phyloP scores from a whole-genome alignment of 768 basidiomycete species.

The Candolleomyces efflorescens region DNA sequence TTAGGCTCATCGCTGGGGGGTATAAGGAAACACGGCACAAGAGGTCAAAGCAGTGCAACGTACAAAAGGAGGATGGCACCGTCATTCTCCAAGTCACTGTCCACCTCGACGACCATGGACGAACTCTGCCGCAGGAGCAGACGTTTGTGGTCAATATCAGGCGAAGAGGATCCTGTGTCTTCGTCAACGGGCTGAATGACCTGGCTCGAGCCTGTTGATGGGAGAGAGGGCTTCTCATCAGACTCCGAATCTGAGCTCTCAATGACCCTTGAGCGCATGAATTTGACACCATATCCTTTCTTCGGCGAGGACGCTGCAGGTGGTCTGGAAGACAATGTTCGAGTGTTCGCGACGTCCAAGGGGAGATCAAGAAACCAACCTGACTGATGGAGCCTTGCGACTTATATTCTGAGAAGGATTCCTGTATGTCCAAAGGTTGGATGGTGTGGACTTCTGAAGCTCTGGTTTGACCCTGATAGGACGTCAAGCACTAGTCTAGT shows the following conservation, averaged over 20 bases:
- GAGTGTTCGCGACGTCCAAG: background rate
- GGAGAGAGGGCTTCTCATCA: conserved; percentile 18
- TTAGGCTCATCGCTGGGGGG: conserved; percentile 44
- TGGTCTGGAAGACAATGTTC: background rate
- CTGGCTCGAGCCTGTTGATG: conserved; percentile 15
- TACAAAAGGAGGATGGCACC: conserved; percentile 30
- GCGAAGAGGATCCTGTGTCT: background rate
- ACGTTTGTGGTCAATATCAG: too few species aligned
- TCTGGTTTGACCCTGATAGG: background rate
- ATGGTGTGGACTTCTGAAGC: background rate
- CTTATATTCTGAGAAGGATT: background rate
- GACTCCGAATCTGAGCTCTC: conserved; percentile 31
- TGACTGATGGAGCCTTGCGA: background rate
- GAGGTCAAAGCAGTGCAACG: conserved; percentile 4
- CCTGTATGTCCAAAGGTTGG: background rate
- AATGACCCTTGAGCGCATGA: conserved; percentile 25
- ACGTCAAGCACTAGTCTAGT: background rate
- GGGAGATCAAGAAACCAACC: background rate
- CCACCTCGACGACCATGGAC: conserved; percentile 7
- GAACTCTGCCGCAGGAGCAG: background rate
- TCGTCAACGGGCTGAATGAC: background rate
- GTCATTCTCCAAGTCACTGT: conserved; percentile 15
- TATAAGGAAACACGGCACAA: background rate
- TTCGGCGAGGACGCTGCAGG: background rate
- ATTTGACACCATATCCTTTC: conserved; percentile 11